Percentiles rank a stretch among this genome's conserved stretches.
These are phyloP conservation scores for Catunica adiposa DNA, from an alignment of 2,329 filamentous ascomycete species.

Conservation along the genomic window DNA sequence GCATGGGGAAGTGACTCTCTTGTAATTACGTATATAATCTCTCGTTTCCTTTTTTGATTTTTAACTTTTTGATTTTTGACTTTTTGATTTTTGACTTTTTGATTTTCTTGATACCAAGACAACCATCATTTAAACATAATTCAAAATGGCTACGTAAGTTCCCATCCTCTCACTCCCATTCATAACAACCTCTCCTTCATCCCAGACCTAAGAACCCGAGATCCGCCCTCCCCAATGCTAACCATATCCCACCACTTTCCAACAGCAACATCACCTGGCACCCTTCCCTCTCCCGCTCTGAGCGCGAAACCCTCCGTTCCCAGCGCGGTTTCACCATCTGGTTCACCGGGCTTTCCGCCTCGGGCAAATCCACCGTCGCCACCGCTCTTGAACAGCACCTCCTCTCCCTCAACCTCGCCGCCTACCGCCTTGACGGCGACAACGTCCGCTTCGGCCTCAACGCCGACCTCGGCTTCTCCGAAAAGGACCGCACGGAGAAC, in stretches of 20 bases:
- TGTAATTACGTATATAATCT: no score
- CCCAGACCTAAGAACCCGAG: neutral
- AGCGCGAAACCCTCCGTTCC: constrained; percentile 58
- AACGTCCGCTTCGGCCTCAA: constrained; percentile 97
- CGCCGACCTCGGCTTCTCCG: constrained; percentile 90
- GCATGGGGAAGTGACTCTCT: no score
- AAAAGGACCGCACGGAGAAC: constrained; percentile 90
- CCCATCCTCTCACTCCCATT: neutral
- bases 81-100: constrained; percentile 3
- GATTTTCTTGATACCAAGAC: neutral
- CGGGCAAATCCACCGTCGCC: constrained; percentile 92
- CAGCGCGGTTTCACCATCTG: constrained; percentile 91
- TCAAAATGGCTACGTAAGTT: constrained; percentile 14
- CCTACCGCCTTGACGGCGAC: constrained; percentile 93
- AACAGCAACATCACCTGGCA: constrained; percentile 82
- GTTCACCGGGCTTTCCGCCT: constrained; percentile 93
- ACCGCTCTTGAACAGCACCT: constrained; percentile 95
- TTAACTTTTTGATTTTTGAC: neutral
- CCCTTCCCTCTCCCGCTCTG: constrained; percentile 58
- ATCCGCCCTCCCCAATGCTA: neutral
- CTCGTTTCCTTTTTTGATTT: no score
- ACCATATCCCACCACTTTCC: neutral
- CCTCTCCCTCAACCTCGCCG: constrained; percentile 62
- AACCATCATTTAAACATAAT: neutral
- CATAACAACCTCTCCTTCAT: neutral